A percentile compares a stretch with the other conserved stretches of the same genome.
These are phyloP conservation scores for Rhodofomes roseus DNA, from an alignment of 1,284 basidiomycete species.

Conservation along the genomic window DNA sequence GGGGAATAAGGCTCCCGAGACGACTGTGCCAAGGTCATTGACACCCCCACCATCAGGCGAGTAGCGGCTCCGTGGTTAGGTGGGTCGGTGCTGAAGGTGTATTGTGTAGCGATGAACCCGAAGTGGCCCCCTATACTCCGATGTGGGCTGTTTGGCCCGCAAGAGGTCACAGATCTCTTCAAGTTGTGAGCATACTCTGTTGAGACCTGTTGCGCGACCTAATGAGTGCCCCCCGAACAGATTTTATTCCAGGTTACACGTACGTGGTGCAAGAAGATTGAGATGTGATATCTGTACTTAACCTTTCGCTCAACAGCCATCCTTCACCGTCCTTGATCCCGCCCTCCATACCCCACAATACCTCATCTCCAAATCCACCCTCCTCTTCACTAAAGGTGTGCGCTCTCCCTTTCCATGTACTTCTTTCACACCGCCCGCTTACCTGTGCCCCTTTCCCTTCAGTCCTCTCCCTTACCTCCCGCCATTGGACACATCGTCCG, in stretches of 20 bases:
- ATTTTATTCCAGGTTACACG: not conserved
- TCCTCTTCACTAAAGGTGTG: not conserved
- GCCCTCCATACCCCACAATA: not conserved
- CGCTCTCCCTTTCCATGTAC: not conserved
- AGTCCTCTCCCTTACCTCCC: not conserved
- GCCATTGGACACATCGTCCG: not conserved
- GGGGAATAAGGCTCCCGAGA: not conserved
- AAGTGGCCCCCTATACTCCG: not conserved
- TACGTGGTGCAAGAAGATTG: not conserved
- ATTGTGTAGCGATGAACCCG: not conserved
- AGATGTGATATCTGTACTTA: not conserved
- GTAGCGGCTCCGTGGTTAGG: not conserved
- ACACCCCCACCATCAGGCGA: not conserved
- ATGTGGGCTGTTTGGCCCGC: not conserved
- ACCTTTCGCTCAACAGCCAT: not conserved
- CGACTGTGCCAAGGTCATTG: not conserved
- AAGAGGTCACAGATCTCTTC: not conserved
- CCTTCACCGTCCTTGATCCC: not conserved
- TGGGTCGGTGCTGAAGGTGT: not conserved
- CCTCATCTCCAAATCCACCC: not conserved
- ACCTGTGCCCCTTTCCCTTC: not conserved
- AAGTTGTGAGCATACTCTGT: not conserved
- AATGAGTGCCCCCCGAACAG: not conserved
- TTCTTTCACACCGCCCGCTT: not conserved
- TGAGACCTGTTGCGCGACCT: not conserved